Conservation (phyloP, 495 filamentous ascomycete species). For the Podospora appendiculata region DNA sequence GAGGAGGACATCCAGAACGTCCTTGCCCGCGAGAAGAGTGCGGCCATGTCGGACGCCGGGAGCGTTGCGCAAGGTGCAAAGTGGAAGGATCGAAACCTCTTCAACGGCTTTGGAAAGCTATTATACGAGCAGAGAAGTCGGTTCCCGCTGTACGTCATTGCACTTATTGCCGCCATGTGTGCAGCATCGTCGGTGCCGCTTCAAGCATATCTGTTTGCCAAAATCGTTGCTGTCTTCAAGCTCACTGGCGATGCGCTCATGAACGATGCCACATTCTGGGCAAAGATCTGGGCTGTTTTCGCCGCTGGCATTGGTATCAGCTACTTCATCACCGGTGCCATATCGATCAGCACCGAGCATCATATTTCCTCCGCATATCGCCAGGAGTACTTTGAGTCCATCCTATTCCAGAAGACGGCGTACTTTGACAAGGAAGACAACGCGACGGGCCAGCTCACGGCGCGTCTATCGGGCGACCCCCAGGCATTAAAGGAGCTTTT, state of each 20-base stretch:
- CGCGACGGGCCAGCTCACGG: conserved; percentile 53
- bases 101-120: conserved; percentile 41
- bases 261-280: conserved; percentile 34
- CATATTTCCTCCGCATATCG: conserved; percentile 43
- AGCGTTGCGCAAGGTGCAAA: conserved; percentile 9
- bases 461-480: conserved; percentile 50
- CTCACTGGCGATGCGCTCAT: conserved; percentile 11
- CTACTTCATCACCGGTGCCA: conserved; percentile 30
- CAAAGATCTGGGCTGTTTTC: conserved; percentile 40
- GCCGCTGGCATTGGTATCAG: conserved; percentile 29
- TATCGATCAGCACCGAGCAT: conserved; percentile 28
- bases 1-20: conserved; percentile 33
- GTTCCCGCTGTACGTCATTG: conserved; percentile 28
- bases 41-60: conserved; percentile 24
- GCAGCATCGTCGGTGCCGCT: conserved; percentile 32
- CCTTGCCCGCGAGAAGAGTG: conserved; percentile 41
- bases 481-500: conserved; percentile 56
- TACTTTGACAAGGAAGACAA: conserved; percentile 62
- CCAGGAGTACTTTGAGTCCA: conserved; percentile 50
- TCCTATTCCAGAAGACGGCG: conserved; percentile 47
- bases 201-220: conserved; percentile 38
- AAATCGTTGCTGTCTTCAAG: conserved; percentile 34
- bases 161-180: conserved; percentile 28
- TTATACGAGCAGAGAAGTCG: conserved; percentile 34
- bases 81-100: conserved; percentile 28